Percentiles rank a stretch among this genome's conserved stretches.
Conservation (phyloP, 2,329 filamentous ascomycete species). For the Aspergillus carbonarius region DNA sequence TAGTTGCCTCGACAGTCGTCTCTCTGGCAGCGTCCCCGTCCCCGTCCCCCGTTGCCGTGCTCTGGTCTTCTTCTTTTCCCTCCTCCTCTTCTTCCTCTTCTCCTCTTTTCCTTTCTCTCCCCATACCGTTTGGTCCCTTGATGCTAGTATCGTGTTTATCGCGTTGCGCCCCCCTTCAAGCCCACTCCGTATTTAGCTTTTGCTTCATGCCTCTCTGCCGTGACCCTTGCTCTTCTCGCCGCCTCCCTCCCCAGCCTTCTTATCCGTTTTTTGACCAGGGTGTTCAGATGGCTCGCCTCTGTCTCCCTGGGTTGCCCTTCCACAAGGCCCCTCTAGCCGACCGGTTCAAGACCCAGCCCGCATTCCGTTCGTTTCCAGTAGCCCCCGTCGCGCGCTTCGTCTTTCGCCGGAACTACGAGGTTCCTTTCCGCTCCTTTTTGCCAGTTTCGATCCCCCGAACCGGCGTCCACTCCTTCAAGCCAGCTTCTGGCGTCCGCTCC, state of each 20-base stretch:
- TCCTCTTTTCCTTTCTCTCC: slow-evolving; percentile 14
- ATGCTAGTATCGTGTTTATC: slow-evolving; percentile 20
- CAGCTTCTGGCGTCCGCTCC: not conserved
- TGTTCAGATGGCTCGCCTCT: slow-evolving; percentile 22
- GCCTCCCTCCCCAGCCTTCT: slow-evolving; percentile 3
- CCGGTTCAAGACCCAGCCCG: slow-evolving; percentile 14
- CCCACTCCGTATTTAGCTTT: slow-evolving; percentile 12
- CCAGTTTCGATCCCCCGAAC: slow-evolving; percentile 10
- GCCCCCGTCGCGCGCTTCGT: slow-evolving; percentile 2
- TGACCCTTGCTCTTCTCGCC: slow-evolving; percentile 3
- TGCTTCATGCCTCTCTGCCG: slow-evolving; percentile 6
- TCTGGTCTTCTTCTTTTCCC: not conserved
- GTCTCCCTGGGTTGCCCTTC: slow-evolving; percentile 17
- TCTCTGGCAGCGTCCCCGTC: too few species aligned
- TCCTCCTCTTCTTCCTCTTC: too few species aligned
- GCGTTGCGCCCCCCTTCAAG: slow-evolving; percentile 16
- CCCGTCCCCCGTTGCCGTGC: too few species aligned
- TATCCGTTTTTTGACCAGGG: slow-evolving; percentile 10
- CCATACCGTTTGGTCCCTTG: slow-evolving; percentile 14
- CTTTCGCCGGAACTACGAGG: slow-evolving; percentile 14
- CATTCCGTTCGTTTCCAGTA: slow-evolving; percentile 10
- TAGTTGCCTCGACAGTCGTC: too few species aligned
- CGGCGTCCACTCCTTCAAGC: slow-evolving; percentile 14
- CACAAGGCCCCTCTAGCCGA: slow-evolving; percentile 1
- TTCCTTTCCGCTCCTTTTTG: slow-evolving; percentile 14